Percentiles rank a stretch among this genome's conserved stretches.
Evolutionary conservation across 768 basidiomycete genomes (phyloP).

Genomic region (Cystobasidium onofrii): DNA sequence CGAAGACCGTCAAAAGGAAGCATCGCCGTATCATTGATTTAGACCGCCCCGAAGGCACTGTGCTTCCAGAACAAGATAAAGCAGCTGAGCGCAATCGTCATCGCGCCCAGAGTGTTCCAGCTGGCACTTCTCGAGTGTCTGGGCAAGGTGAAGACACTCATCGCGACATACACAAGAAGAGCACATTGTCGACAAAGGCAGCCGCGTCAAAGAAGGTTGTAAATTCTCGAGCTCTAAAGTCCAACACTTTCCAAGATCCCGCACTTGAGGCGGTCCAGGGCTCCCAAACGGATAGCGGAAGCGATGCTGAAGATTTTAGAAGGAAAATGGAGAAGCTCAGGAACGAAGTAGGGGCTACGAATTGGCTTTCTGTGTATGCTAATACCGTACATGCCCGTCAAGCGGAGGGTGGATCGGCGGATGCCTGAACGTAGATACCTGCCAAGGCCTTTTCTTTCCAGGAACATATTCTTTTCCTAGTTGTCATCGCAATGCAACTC

Average conservation of each 20-base stretch:
- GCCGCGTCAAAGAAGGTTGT: not conserved
- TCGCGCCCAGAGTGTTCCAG: not conserved
- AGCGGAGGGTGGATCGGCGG: not conserved
- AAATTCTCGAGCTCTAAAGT: not conserved
- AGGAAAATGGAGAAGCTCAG: constrained; percentile 24
- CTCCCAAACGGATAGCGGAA: not conserved
- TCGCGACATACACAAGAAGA: too few species aligned
- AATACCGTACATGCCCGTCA: not conserved
- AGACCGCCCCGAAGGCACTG: not conserved
- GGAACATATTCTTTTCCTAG: too few species aligned
- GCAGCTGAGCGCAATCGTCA: not conserved
- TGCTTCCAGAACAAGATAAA: not conserved
- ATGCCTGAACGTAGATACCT: too few species aligned
- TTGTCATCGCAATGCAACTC: too few species aligned
- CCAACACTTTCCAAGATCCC: not conserved
- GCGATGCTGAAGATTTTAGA: constrained; percentile 14
- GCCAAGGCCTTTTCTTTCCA: too few species aligned
- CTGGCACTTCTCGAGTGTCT: not conserved
- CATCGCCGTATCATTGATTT: constrained; percentile 3
- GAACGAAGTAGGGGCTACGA: constrained; percentile 11
- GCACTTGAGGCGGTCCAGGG: not conserved
- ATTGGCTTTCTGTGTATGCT: constrained; percentile 22
- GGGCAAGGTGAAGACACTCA: too few species aligned
- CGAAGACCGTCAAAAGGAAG: not conserved
- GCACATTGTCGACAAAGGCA: not conserved